Conservation (phyloP, 2,329 filamentous ascomycete species). For the Ceratocystis ficicola region DNA sequence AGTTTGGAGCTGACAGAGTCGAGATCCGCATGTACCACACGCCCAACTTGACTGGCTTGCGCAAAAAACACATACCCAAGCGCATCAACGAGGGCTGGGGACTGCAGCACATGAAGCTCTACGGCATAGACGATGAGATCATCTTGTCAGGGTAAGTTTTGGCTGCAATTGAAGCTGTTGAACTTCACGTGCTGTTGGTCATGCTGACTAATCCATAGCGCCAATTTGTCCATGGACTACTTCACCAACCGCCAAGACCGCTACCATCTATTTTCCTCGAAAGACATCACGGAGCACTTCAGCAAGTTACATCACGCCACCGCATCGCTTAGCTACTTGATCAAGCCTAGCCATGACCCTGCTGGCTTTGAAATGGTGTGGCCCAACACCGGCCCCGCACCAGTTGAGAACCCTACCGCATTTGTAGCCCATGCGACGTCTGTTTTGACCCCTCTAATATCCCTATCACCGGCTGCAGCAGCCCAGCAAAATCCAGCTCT, state of each 20-base stretch:
- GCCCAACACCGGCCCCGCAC: conserved; percentile 72
- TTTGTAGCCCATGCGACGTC: conserved; percentile 60
- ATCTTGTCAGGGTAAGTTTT: conserved; percentile 68
- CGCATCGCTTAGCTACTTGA: conserved; percentile 66
- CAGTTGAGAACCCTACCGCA: conserved; percentile 53
- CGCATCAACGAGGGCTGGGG: conserved; percentile 98
- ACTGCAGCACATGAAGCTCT: conserved; percentile 97
- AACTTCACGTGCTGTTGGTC: not conserved
- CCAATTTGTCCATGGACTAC: conserved; percentile 86
- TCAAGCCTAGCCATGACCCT: conserved; percentile 47
- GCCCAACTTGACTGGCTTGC: conserved; percentile 77
- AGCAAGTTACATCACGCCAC: conserved; percentile 63
- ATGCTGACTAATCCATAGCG: conserved; percentile 32
- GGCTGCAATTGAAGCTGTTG: not conserved
- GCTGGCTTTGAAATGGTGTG: conserved; percentile 55
- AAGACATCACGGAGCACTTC: conserved; percentile 72
- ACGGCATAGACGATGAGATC: conserved; percentile 88
- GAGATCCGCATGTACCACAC: conserved; percentile 98
- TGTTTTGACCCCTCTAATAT: conserved; percentile 54
- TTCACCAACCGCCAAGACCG: conserved; percentile 92
- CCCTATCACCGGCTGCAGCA: conserved; percentile 27
- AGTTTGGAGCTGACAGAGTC: conserved; percentile 74
- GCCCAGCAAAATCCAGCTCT: conserved; percentile 24
- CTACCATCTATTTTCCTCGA: conserved; percentile 80
- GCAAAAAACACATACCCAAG: conserved; percentile 72